Conservation (phyloP, 179 eudicot species). For the Gypsophila paniculata region DNA sequence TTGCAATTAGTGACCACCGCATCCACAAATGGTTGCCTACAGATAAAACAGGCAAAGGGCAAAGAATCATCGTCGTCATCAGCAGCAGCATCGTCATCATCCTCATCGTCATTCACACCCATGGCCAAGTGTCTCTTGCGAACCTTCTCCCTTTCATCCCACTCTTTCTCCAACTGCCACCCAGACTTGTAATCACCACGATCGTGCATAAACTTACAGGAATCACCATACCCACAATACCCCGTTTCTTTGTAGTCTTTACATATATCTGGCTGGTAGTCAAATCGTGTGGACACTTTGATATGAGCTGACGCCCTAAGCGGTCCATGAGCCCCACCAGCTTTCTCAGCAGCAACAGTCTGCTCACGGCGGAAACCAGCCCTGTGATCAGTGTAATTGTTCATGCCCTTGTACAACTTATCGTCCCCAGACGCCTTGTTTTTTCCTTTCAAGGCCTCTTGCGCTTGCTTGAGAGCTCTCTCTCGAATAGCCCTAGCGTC, state of each 20-base stretch:
- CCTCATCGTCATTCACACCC: constrained; percentile 45
- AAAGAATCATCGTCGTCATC: constrained; percentile 64
- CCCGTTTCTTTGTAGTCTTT: constrained; percentile 94
- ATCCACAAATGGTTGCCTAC: constrained; percentile 80
- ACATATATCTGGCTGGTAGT: constrained; percentile 91
- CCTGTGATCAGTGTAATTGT: constrained; percentile 78
- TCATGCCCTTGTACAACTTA: constrained; percentile 77
- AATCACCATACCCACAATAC: constrained; percentile 95
- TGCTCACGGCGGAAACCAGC: constrained; percentile 93
- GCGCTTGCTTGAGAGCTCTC: constrained; percentile 42
- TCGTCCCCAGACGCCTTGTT: constrained; percentile 41
- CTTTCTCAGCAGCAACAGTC: constrained; percentile 76
- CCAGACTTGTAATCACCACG: constrained; percentile 95
- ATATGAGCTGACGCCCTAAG: constrained; percentile 92
- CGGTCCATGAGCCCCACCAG: constrained; percentile 93
- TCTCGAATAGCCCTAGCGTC: constrained; percentile 68
- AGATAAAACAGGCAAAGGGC: constrained; percentile 88
- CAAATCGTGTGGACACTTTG: constrained; percentile 84
- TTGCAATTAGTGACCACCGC: constrained; percentile 89
- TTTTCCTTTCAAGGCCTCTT: constrained; percentile 36
- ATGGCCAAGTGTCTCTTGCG: constrained; percentile 73
- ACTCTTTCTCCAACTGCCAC: constrained; percentile 90
- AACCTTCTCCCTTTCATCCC: constrained; percentile 81
- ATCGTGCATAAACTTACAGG: constrained; percentile 96
- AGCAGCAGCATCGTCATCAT: constrained; percentile 36